Base-by-base conservation (phyloP, 495 filamentous ascomycete species). In the Penicillium cinerascens region DNA sequence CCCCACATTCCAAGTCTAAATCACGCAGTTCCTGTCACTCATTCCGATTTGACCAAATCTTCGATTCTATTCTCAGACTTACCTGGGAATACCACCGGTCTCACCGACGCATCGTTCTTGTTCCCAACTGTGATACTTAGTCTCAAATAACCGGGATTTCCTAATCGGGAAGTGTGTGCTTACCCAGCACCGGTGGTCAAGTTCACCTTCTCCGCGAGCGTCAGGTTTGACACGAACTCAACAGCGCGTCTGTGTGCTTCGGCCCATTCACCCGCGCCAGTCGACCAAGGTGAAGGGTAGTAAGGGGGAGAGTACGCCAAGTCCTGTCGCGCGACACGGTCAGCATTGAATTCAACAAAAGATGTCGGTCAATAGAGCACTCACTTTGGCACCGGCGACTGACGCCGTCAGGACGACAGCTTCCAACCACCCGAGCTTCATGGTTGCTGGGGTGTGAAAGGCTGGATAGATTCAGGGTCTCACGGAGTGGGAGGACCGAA, bases 201-300 rank as follows among this genome's bases (percentile, higher is more conserved):
- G 61, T 97, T 97, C 65, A 96, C 87, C 76, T 96, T 96, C 75
- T 96, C 91, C 10, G 85, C 70, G 51, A 96, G 70, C 0, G 91
- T 96, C 66, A 96, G 72, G 69, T 89, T 82, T 6, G 84, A 86
- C 35, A 96, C 91, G 53, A 95, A 92, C 0, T 74, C 79, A 53
- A 81, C 81, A 5, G 91, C 91, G 58, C 89, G 86, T 29, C 65
- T 69, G 63, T 95, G 91, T 10, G 90, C 89, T 4, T 86, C 84
- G 36, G 81, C 77, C 91, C 91, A 96, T 29, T 83, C 86, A 40
- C 79, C 82, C 6, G 84, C 78, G 25, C 83, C 80, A 44, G 78
- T 77, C 55, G 82, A 78, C 87, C 92, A 92, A 71, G 91, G 89
- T 9, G 88, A 89, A 8, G 91, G 91, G 64, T 95, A 96, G 60